Evolutionary conservation across 192 early-diverging fungal genomes (phyloP), one percentile per base, ranked within the genome.

Genomic region (Umbelopsis sp.): DNA sequence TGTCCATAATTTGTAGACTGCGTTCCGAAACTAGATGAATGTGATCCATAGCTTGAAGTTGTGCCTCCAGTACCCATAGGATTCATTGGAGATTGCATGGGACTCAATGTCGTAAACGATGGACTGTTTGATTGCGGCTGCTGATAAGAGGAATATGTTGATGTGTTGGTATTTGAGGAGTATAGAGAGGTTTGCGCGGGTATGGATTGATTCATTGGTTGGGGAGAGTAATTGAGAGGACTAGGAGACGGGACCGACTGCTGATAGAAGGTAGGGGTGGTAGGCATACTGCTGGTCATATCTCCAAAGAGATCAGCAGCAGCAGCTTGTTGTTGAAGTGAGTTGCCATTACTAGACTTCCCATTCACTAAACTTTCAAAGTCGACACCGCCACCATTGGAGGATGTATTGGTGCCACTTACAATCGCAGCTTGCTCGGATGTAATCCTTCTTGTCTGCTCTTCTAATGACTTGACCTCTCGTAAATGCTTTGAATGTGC

Each of bases 401-500:
- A 49, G 2, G 74, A 26, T 3, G 49, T 68, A 31, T 53, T 24
- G 11, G 70, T 78, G 3, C 70, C 68, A 29, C 36, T 74, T 2
- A 76, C 75, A 69, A 56, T 29, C 10, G 53, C 36, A 8, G 53
- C 53, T 6, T 31, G 41, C 10, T 71, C 51, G 17, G 51, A 56
- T 0, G 80, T 71, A 47, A 77, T 77, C 20, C 73, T 79, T 45
- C 78, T 73, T 14, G 84, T 85, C 31, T 83, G 84, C 11, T 80
- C 83, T 45, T 88, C 85, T 36, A 85, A 66, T 12, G 77, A 79
- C 56, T 83, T 82, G 9, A 88, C 68, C 45, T 88, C 82, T 45
- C 87, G 87, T 56, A 93, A 59, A 70, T 90, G 89, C 47, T 78
- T 77, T 14, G 81, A 59, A 47, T 91, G 91, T 22, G 88, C 84